A percentile compares a stretch with the other conserved stretches of the same genome.
Evolutionary conservation across 2,329 filamentous ascomycete genomes (phyloP).

Genomic region (Sclerotinia trifoliorum): DNA sequence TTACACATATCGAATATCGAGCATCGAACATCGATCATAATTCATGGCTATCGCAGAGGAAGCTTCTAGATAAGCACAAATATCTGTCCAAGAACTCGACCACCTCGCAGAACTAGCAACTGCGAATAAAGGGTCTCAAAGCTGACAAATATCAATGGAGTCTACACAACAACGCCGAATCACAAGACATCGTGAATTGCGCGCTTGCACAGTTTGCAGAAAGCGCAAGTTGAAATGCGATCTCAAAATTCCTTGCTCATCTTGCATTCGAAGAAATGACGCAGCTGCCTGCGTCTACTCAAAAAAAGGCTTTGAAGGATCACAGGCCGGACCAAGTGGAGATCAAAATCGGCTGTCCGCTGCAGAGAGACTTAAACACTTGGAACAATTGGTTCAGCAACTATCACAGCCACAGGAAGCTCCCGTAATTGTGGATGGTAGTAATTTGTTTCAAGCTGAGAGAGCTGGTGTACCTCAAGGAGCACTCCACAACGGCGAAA

Average conservation of each 20-base stretch:
- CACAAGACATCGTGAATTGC: constrained; percentile 5
- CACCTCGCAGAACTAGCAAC: no score
- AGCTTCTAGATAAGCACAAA: no score
- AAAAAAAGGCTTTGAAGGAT: neutral
- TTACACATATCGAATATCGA: no score
- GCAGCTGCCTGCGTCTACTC: constrained; percentile 29
- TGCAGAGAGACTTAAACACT: constrained; percentile 24
- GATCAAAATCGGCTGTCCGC: no score
- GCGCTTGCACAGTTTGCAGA: constrained; percentile 27
- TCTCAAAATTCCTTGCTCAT: constrained; percentile 28
- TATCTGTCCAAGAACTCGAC: no score
- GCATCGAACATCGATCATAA: no score
- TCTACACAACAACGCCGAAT: neutral
- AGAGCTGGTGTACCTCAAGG: constrained; percentile 19
- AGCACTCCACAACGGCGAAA: constrained; percentile 24
- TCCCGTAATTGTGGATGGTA: neutral
- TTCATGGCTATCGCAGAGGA: no score
- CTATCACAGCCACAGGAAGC: neutral
- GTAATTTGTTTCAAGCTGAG: neutral
- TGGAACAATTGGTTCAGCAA: constrained; percentile 28
- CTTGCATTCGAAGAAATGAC: constrained; percentile 26
- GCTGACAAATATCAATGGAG: neutral
- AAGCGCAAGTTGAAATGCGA: constrained; percentile 32
- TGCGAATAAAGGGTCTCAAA: no score
- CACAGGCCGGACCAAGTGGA: constrained; percentile 14